Base-by-base conservation (phyloP, 1,284 basidiomycete species). In the Heterobasidion parviporum region DNA sequence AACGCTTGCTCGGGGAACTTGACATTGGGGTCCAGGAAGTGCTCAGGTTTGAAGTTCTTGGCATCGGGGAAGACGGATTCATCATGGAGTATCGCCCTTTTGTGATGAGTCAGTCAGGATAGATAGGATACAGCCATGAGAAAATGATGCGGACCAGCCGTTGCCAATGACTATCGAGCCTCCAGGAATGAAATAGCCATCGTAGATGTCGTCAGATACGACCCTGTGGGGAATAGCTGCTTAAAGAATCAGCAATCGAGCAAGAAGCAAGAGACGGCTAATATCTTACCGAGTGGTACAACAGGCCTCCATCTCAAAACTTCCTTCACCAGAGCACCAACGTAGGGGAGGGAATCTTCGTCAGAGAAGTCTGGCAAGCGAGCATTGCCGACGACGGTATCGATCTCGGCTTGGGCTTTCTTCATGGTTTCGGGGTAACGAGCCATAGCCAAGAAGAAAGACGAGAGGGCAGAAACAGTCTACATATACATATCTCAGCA, bases 161-260 rank as follows among this genome's bases (percentile, higher is more conserved):
- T 73, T 73, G 2, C 61, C 58, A 14, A 70, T 61, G 9, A 73
- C 60, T 35, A 70, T 64, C 3, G 69, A 66, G 14, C 68, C 71
- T n/a, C 63, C 62, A 2, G 72, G 72, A 6, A 75, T 64, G n/a
- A 63, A 59, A 55, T 72, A 72, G 5, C 70, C 72, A n/a, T 68
- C 62, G 54, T 72, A 74, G n/a, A 66, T 63, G 44, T 72, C 71
- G 15, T 73, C 71, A 9, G 61, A 59, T 7, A 59, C 56, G 8
- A 67, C 50, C 15, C 57, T 44, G 54, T 70, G 72, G 0, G 70
- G 68, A 8, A 70, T 56, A 36, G 65, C 63, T 70, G 35, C 10
- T 3, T 33, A 14, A 7, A n/a, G 18, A 5, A 32, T 52, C 6
- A 50, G 56, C 45, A 61, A 45, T 20, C 18, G 15, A 8, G 6